Base-by-base conservation (phyloP, 106 monocot genomes). In the Platanthera zijinensis region DNA sequence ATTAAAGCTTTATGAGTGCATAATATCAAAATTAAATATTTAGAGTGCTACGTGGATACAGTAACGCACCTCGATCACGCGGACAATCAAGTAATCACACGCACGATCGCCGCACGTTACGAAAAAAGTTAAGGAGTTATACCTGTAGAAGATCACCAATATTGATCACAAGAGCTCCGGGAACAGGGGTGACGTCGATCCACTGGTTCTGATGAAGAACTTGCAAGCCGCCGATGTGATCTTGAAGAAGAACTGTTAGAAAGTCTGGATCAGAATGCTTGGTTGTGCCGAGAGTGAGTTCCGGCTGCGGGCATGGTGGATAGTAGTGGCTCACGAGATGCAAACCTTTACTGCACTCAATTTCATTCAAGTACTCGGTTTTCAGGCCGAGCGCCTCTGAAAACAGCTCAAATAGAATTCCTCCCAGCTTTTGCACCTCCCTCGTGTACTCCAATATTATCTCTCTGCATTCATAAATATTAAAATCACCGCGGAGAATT, bases 111-210 rank as follows among this genome's bases (percentile, higher is more conserved):
- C n/a, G n/a, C n/a, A n/a, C n/a, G n/a, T n/a, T n/a, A n/a, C n/a
- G n/a, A n/a, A n/a, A n/a, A n/a, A n/a, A n/a, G n/a, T n/a, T n/a
- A n/a, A n/a, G n/a, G n/a, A 5, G 32, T 7, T 13, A 30, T 22
- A 89, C 91, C 87, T 95, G 91, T 11, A 91, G 52, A 28, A 95
- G 84, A 79, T 95, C 95, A 0, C 81, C 95, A n/a, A 95, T 77
- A 62, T 95, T 95, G 10, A 91, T 64, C 0, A 91, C 78, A 8
- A 95, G 69, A 66, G 90, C 82, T n/a, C 87, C 95, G 0, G 78
- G 77, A 1, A 81, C 21, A 0, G 87, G 84, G 0, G 77, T 68
- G 3, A 95, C 87, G 32, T 85, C 86, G 0, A 95, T 70, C 91
- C 95, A 91, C 0, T 69, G 22, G 7, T 76, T 56, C 3, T 86